Evolutionary conservation across 208 protist genomes (phyloP).

Genomic region (Acanthamoeba royreba): DNA sequence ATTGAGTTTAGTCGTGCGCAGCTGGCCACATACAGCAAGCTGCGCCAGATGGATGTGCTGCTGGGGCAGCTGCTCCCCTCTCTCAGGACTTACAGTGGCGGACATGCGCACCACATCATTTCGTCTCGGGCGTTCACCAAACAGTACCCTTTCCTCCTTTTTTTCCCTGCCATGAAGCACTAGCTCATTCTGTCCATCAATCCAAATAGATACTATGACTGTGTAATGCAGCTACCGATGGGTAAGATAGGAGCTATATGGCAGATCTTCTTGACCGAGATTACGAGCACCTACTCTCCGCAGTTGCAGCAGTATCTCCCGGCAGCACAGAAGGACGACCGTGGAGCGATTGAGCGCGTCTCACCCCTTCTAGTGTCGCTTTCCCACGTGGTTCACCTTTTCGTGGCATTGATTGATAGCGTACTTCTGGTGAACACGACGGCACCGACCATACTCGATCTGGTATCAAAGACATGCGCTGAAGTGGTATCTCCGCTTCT

Average conservation of each 20-base stretch:
- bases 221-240: conserved; percentile 35
- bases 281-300: background rate
- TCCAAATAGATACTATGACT: background rate
- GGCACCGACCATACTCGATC: background rate
- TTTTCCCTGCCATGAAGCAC: background rate
- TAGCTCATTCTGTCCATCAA: background rate
- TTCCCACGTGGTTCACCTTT: conserved; percentile 17
- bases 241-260: conserved; percentile 22
- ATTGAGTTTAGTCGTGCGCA: background rate
- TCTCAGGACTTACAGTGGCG: background rate
- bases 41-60: background rate
- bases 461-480: background rate
- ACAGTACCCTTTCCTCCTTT: background rate
- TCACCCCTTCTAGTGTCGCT: background rate
- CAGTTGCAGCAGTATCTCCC: background rate
- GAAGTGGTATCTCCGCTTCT: background rate
- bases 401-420: conserved; percentile 1
- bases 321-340: background rate
- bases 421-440: conserved; percentile 27
- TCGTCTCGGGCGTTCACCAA: conserved; percentile 7
- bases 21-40: conserved; percentile 26
- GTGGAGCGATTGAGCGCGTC: background rate
- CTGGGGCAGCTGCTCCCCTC: background rate
- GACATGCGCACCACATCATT: conserved; percentile 14
- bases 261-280: background rate